Conservation (phyloP, 1,284 basidiomycete genomes). For the Heliocybe sulcata region DNA sequence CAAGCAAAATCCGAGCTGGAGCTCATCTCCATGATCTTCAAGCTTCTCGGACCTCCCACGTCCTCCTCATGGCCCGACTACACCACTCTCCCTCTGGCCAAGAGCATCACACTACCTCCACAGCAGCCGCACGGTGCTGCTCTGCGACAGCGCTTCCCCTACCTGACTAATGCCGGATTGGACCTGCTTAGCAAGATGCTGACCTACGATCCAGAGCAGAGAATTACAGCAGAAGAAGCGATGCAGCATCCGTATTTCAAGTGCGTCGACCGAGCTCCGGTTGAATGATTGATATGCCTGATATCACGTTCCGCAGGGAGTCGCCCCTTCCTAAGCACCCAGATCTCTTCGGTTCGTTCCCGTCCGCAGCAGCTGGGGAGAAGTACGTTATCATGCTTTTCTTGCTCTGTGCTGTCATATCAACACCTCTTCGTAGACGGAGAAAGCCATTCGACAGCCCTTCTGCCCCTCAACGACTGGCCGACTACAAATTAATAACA, state of each 20-base stretch:
- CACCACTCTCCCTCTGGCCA: conserved; percentile 69
- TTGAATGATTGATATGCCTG: conserved; percentile 3
- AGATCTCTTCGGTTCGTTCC: conserved; percentile 95
- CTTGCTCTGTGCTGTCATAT: not conserved
- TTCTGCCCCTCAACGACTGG: conserved; percentile 61
- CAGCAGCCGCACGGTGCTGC: conserved; percentile 58
- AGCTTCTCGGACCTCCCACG: conserved; percentile 86
- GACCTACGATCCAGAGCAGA: conserved; percentile 81
- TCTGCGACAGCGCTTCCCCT: conserved; percentile 73
- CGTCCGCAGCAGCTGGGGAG: conserved; percentile 94
- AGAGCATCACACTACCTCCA: conserved; percentile 72
- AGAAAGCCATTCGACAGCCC: conserved; percentile 76
- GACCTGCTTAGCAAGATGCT: conserved; percentile 82
- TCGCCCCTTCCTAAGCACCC: conserved; percentile 94
- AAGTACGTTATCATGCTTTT: conserved; percentile 54
- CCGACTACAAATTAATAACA: conserved; percentile 52
- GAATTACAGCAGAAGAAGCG: conserved; percentile 87
- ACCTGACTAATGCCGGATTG: conserved; percentile 77
- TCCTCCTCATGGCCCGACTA: conserved; percentile 85
- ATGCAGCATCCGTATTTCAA: conserved; percentile 88
- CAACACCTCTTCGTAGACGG: conserved; percentile 35
- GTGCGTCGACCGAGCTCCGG: conserved; percentile 34
- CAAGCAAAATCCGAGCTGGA: conserved; percentile 96
- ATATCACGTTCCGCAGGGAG: conserved; percentile 48
- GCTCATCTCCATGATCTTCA: conserved; percentile 89